phyloP scores from a whole-genome alignment of 2,329 filamentous ascomycete genomes.

The Metarhizium anisopliae region DNA sequence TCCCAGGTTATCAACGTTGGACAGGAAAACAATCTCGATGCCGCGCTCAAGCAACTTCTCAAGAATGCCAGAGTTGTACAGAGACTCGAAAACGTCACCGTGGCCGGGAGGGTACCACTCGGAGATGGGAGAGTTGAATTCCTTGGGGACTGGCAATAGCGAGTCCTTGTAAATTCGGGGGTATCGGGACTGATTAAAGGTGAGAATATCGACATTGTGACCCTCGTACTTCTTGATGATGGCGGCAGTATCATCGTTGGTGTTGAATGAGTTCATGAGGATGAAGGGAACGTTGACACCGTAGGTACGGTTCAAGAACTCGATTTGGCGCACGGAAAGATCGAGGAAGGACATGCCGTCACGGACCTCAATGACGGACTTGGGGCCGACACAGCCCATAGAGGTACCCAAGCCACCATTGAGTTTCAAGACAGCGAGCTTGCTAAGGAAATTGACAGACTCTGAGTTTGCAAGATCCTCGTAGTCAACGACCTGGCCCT shows the following conservation, averaged over 20 bases:
- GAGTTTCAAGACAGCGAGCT: constrained; percentile 96
- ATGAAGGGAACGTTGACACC: constrained; percentile 95
- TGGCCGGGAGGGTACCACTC: constrained; percentile 99
- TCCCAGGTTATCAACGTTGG: constrained; percentile 97
- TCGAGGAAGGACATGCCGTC: constrained; percentile 99
- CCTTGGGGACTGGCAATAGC: constrained; percentile 88
- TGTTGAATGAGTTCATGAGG: constrained; percentile 99
- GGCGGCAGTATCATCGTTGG: constrained; percentile 91
- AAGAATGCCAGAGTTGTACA: constrained; percentile 98
- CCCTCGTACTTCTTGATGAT: constrained; percentile 99
- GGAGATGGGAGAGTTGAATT: constrained; percentile 73
- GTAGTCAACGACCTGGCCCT: constrained; percentile 92
- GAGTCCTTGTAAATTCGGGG: constrained; percentile 98
- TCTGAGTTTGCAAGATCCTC: constrained; percentile 81
- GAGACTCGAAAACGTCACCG: constrained; percentile 98
- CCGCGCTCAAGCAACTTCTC: constrained; percentile 93
- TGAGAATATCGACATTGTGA: constrained; percentile 98
- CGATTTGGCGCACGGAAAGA: constrained; percentile 95
- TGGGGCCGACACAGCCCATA: constrained; percentile 98
- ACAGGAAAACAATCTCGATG: constrained; percentile 96
- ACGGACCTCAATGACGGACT: constrained; percentile 98
- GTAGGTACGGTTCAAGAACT: constrained; percentile 98
- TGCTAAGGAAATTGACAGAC: constrained; percentile 89
- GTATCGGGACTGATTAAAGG: constrained; percentile 99
- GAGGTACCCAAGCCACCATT: constrained; percentile 99